Percentiles rank a stretch among this genome's conserved stretches.
Conservation (phyloP, 2,329 filamentous ascomycete genomes). For the Periconia macrospinosa region DNA sequence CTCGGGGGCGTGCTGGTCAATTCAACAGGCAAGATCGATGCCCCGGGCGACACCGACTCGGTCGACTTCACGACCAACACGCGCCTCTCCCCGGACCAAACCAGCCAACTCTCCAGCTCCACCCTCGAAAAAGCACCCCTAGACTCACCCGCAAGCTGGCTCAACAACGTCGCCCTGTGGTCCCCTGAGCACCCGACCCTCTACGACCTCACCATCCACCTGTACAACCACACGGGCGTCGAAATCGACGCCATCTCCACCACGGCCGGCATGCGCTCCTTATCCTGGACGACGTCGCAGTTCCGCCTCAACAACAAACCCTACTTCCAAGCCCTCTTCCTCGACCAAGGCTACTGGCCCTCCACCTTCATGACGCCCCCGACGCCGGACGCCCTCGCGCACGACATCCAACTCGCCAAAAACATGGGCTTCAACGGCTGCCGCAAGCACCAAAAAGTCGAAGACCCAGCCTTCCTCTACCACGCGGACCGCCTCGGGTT, state of each 20-base stretch:
- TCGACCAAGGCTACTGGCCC: slow-evolving; percentile 68
- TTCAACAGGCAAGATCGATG: slow-evolving; percentile 45
- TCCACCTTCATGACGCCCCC: slow-evolving; percentile 63
- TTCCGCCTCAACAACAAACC: slow-evolving; percentile 63
- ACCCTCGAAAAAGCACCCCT: slow-evolving; percentile 34
- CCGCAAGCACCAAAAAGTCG: slow-evolving; percentile 67
- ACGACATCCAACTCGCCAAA: slow-evolving; percentile 60
- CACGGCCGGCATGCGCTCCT: slow-evolving; percentile 62
- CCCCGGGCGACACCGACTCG: slow-evolving; percentile 55
- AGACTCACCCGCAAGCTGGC: slow-evolving; percentile 50
- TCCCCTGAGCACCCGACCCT: slow-evolving; percentile 61
- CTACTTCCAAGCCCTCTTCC: slow-evolving; percentile 62
- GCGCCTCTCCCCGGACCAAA: slow-evolving; percentile 50
- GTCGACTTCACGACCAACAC: slow-evolving; percentile 53
- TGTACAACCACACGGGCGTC: slow-evolving; percentile 47
- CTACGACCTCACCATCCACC: slow-evolving; percentile 58
- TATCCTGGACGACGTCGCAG: slow-evolving; percentile 63
- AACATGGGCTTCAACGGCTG: slow-evolving; percentile 67
- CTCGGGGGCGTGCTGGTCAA: slow-evolving; percentile 54
- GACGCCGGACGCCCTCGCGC: slow-evolving; percentile 47
- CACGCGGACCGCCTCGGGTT: slow-evolving; percentile 64
- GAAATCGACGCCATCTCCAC: slow-evolving; percentile 61
- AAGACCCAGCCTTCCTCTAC: slow-evolving; percentile 63
- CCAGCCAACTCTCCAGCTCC: slow-evolving; percentile 43
- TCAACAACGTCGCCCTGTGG: slow-evolving; percentile 63